phyloP scores from a whole-genome alignment of 345 rosid genomes.

The Fremontodendron californicum region DNA sequence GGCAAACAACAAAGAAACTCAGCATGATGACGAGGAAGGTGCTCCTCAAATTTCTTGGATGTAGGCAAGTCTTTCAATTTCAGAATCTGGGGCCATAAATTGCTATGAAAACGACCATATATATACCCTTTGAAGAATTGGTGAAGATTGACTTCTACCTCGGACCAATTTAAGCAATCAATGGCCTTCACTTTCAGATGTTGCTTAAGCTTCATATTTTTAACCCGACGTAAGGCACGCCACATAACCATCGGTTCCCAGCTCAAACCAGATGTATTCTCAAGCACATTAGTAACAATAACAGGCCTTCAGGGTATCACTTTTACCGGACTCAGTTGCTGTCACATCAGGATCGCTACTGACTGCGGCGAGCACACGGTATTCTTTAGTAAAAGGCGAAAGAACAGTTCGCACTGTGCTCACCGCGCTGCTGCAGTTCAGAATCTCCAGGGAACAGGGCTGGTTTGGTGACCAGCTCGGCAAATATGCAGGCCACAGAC shows the following conservation, averaged over 20 bases:
- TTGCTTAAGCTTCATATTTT: slow-evolving; percentile 28
- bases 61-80: slow-evolving; percentile 71
- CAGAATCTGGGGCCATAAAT: slow-evolving; percentile 44
- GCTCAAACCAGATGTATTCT: too few relatives aligned
- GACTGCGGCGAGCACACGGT: too few relatives aligned
- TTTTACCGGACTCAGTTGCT: too few relatives aligned
- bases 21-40: slow-evolving; percentile 45
- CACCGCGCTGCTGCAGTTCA: too few relatives aligned
- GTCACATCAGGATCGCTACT: too few relatives aligned
- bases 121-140: slow-evolving; percentile 44
- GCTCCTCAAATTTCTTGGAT: slow-evolving; percentile 36
- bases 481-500: too few relatives aligned
- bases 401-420: too few relatives aligned
- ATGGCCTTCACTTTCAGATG: slow-evolving; percentile 44
- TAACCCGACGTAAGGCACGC: slow-evolving; percentile 61
- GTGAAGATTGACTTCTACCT: slow-evolving; percentile 48
- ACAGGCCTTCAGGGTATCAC: too few relatives aligned
- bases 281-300: slow-evolving; percentile 51
- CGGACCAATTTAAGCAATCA: slow-evolving; percentile 61
- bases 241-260: too few relatives aligned
- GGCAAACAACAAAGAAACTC: slow-evolving; percentile 39
- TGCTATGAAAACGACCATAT: slow-evolving; percentile 15
- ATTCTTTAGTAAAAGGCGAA: too few relatives aligned
- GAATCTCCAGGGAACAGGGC: too few relatives aligned
- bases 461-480: too few relatives aligned